Evolutionary conservation across 2,329 filamentous ascomycete species (phyloP), one percentile per base, ranked within the genome.

Genomic region (Pseudogymnoascus destructans): DNA sequence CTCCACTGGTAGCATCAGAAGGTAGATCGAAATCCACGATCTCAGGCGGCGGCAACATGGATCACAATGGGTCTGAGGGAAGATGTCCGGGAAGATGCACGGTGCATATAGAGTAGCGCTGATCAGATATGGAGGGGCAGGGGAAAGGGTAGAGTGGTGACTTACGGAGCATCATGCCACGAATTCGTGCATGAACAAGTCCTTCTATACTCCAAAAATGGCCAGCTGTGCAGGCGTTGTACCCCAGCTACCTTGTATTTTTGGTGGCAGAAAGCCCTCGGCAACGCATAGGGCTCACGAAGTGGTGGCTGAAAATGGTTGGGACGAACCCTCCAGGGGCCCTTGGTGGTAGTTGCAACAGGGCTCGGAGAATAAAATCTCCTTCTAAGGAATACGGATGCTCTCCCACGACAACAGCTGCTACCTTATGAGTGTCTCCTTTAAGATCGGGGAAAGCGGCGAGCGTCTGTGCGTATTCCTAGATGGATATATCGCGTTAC

Each of bases 181-280:
- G 66, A 67, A 66, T 66, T 66, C 67, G 68, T 69, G 67, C 67
- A 69, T 69, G 67, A 69, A 68, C 67, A 65, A 64, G 67, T 66
- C 63, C 61, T 57, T 52, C 19, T 23, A 23, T 35, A 56, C 25
- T 52, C 46, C 46, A 52, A 9, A 52, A 32, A 52, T 52, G 46
- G 25, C 23, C 25, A 30, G 15, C 46, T 19, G 25, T 52, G 46
- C 46, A 52, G 25, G n/a, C 5, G 15, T 27, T 52, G 46, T 52
- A 52, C 46, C 46, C 10, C 46, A 52, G 25, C 30, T 17, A 15
- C 25, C 25, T 13, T 52, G 46, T 52, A 52, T 7, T 30, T 30
- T 52, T 52, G 46, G 25, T 30, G 46, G 15, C 10, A 30, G 25
- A 32, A 32, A 13, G 25, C 25, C n/a, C n/a, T 52, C 46, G 46